phyloP scores from a whole-genome alignment of 148 eudicot species.

The Camellia granthamiana region DNA sequence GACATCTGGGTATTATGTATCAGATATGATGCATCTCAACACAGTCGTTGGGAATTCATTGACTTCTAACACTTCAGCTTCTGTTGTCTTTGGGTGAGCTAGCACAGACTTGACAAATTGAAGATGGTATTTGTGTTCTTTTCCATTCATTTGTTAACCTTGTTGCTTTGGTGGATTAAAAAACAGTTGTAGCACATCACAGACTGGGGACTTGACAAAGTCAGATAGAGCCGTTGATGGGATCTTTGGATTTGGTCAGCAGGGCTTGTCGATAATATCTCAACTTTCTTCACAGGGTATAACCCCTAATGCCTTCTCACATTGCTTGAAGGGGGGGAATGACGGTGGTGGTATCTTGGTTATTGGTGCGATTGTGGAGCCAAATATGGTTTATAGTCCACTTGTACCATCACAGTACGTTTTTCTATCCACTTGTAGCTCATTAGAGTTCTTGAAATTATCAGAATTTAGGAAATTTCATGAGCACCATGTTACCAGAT shows the following conservation, averaged over 20 bases:
- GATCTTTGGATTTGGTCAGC: slow-evolving; percentile 95
- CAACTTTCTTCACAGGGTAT: slow-evolving; percentile 83
- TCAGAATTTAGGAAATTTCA: background rate
- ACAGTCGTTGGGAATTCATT: slow-evolving; percentile 53
- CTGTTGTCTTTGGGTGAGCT: slow-evolving; percentile 75
- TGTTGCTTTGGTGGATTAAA: slow-evolving; percentile 3
- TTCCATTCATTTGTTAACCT: slow-evolving; percentile 4
- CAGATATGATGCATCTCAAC: slow-evolving; percentile 64
- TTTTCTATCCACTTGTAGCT: slow-evolving; percentile 14
- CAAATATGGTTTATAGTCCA: slow-evolving; percentile 85
- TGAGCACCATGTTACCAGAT: background rate
- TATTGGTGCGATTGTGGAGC: slow-evolving; percentile 85
- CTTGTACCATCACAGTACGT: slow-evolving; percentile 90
- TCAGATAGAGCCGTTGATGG: slow-evolving; percentile 95
- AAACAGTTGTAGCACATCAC: slow-evolving; percentile 79
- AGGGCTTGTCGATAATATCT: slow-evolving; percentile 74
- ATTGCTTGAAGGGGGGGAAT: slow-evolving; percentile 72
- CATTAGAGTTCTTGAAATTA: background rate
- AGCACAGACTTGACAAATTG: background rate
- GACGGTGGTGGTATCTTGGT: slow-evolving; percentile 84
- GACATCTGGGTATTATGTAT: slow-evolving; percentile 73
- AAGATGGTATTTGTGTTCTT: background rate
- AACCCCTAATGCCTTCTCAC: slow-evolving; percentile 77
- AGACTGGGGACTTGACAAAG: slow-evolving; percentile 85
- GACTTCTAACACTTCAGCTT: slow-evolving; percentile 58